Percentiles rank a stretch among this genome's conserved stretches.
These are phyloP conservation scores for Myxozyma monticola DNA, from an alignment of 805 yeast genomes.

Conservation along the genomic window DNA sequence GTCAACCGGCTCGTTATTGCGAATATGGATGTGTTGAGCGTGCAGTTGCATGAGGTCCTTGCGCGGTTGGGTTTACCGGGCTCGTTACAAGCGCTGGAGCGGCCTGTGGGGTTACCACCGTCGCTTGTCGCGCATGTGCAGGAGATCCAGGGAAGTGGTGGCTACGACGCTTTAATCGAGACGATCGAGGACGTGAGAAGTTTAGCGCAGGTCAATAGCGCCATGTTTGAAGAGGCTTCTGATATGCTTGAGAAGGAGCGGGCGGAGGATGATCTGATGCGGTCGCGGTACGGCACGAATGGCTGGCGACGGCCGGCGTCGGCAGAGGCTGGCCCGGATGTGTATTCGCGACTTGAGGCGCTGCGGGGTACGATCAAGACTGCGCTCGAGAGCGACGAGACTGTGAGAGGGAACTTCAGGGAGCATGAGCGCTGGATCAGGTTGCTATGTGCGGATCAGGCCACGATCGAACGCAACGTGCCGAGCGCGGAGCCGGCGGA, in stretches of 20 bases:
- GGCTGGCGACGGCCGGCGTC: slow-evolving; percentile 58
- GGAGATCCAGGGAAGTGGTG: slow-evolving; percentile 56
- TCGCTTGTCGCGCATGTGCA: slow-evolving; percentile 57
- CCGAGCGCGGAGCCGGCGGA: slow-evolving; percentile 39
- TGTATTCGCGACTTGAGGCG: slow-evolving; percentile 45
- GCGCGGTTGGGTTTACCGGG: slow-evolving; percentile 49
- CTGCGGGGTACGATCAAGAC: slow-evolving; percentile 53
- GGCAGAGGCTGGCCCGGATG: slow-evolving; percentile 45
- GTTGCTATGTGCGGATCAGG: slow-evolving; percentile 45
- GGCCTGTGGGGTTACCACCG: slow-evolving; percentile 57
- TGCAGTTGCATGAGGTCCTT: slow-evolving; percentile 27
- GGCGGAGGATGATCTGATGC: slow-evolving; percentile 55
- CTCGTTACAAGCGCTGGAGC: slow-evolving; percentile 59
- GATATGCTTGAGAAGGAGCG: slow-evolving; percentile 52
- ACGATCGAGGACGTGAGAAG: slow-evolving; percentile 49
- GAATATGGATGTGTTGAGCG: slow-evolving; percentile 35
- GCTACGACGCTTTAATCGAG: slow-evolving; percentile 46
- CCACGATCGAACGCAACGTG: slow-evolving; percentile 35
- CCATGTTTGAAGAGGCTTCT: slow-evolving; percentile 28
- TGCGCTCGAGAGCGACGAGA: slow-evolving; percentile 63
- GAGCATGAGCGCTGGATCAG: slow-evolving; percentile 51
- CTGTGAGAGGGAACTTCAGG: slow-evolving; percentile 49
- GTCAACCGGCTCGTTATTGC: slow-evolving; percentile 47
- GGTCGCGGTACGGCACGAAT: slow-evolving; percentile 52
- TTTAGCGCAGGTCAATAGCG: slow-evolving; percentile 38